These are phyloP conservation scores for Lasiosphaeriaceae sp. DNA, from an alignment of 495 filamentous ascomycete species.

Conservation along the genomic window DNA sequence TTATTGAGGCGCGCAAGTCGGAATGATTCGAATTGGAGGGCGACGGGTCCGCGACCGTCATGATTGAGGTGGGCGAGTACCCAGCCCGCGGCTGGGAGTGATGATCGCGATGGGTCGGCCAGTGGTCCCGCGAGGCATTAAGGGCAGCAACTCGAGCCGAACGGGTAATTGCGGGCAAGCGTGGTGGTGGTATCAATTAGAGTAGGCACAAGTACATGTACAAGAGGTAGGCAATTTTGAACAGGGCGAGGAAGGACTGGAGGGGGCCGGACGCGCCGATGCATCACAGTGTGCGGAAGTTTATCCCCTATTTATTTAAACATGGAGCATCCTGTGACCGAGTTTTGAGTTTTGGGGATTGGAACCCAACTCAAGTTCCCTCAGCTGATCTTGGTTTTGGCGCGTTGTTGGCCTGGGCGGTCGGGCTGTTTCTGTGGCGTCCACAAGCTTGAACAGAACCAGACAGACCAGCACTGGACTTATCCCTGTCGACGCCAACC, in stretches of 20 bases:
- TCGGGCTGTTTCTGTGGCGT: no score
- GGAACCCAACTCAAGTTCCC: not conserved
- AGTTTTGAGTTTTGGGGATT: not conserved
- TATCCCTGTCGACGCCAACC: no score
- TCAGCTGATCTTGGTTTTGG: not conserved
- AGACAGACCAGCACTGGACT: no score
- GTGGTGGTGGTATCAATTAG: no score
- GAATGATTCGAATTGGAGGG: slow-evolving; percentile 23
- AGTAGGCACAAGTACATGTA: no score
- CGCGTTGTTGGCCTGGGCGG: no score
- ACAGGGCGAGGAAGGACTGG: no score
- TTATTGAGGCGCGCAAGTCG: slow-evolving; percentile 16
- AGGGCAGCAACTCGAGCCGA: not conserved
- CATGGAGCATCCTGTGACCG: not conserved
- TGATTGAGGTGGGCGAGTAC: slow-evolving; percentile 8
- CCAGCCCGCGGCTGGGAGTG: slow-evolving; percentile 2
- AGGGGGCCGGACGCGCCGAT: no score
- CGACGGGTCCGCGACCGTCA: slow-evolving; percentile 19
- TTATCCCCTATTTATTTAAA: not conserved
- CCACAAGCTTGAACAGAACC: no score
- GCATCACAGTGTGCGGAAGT: no score
- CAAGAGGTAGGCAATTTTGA: no score
- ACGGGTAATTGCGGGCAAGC: not conserved
- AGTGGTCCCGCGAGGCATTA: slow-evolving; percentile 11
- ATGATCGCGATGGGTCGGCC: not conserved